A percentile compares a stretch with the other conserved stretches of the same genome.
These are phyloP conservation scores for Mycena pura DNA, from an alignment of 768 basidiomycete species.

Conservation along the genomic window DNA sequence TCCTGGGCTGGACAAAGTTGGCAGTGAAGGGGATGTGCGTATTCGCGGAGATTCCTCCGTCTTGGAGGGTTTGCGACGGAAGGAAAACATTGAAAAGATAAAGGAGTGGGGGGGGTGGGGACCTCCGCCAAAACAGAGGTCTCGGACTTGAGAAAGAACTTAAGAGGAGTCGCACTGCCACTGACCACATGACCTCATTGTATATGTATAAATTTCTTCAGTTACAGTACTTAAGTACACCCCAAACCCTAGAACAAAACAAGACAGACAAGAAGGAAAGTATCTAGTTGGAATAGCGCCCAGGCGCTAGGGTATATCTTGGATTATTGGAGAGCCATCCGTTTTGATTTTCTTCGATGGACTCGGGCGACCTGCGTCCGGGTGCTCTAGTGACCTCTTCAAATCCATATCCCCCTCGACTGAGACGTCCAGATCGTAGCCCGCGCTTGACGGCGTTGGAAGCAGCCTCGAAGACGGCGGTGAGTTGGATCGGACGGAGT, in stretches of 20 bases:
- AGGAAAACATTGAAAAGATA: conserved; percentile 66
- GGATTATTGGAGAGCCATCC: conserved; percentile 52
- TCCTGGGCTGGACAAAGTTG: conserved; percentile 74
- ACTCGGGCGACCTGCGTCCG: conserved; percentile 52
- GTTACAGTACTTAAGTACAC: conserved; percentile 19
- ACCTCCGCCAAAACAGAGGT: conserved; percentile 28
- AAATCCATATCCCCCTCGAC: conserved; percentile 60
- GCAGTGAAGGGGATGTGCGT: conserved; percentile 81
- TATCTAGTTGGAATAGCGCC: conserved; percentile 33
- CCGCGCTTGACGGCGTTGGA: conserved; percentile 53
- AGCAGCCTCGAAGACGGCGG: conserved; percentile 64
- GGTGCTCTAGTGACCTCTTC: conserved; percentile 65
- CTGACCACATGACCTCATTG: background rate
- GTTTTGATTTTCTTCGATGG: conserved; percentile 77
- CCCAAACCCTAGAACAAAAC: conserved; percentile 17
- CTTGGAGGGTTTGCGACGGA: conserved; percentile 73
- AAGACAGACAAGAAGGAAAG: conserved; percentile 22
- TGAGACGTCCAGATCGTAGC: conserved; percentile 47
- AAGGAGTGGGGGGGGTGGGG: conserved; percentile 20
- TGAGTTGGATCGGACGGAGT: conserved; percentile 56
- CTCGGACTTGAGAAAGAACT: conserved; percentile 29
- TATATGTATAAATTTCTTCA: conserved; percentile 1
- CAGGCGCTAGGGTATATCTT: conserved; percentile 60
- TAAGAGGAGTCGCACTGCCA: background rate
- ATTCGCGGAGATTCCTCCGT: conserved; percentile 54